Conservation (phyloP, 1,284 basidiomycete genomes). For the Crucibulum parvulum region DNA sequence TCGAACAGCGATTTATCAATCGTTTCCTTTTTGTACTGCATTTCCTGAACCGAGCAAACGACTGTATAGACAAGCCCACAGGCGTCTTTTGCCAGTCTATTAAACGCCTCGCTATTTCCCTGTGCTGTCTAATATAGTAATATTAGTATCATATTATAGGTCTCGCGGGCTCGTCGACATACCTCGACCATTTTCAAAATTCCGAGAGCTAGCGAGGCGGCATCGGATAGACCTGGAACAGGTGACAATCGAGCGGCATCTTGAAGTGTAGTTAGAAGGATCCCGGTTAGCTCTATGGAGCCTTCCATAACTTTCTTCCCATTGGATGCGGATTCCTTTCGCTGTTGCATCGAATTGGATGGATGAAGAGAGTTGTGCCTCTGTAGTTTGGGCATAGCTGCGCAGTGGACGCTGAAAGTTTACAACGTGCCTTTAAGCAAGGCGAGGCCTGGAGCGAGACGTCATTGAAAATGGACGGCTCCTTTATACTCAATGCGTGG, state of each 20-base stretch:
- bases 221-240: neutral
- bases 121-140: neutral
- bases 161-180: too few species aligned
- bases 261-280: neutral
- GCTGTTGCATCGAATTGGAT: too few species aligned
- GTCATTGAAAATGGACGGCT: too few species aligned
- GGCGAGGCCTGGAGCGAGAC: too few species aligned
- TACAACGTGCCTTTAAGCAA: too few species aligned
- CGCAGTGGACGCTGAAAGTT: too few species aligned
- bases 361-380: too few species aligned
- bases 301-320: too few species aligned
- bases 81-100: neutral
- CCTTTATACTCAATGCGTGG: too few species aligned
- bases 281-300: too few species aligned
- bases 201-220: neutral
- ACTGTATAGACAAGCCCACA: neutral
- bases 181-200: neutral
- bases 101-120: neutral
- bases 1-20: neutral
- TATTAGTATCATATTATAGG: neutral
- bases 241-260: constrained; percentile 1
- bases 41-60: neutral
- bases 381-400: too few species aligned
- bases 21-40: neutral
- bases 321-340: too few species aligned